Base-by-base conservation (phyloP, 305 asterid genomes). In the Fraxinus greggii region DNA sequence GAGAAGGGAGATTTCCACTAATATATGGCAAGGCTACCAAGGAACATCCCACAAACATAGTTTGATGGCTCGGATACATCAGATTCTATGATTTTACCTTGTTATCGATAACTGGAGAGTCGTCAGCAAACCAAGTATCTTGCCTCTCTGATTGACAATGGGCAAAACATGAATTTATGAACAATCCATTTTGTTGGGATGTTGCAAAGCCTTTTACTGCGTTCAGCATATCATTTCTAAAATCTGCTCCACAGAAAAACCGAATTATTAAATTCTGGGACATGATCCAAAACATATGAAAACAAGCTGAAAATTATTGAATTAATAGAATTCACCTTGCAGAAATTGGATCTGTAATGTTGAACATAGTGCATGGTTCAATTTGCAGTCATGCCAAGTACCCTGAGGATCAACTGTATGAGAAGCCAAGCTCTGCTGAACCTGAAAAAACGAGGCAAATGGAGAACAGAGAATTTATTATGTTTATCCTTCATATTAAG, bases 81-180 rank as follows among this genome's bases (percentile, higher is more conserved):
- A 79, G 17, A 24, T 21, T 0, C 7, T 63, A 35, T 23, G 67
- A 36, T 80, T 76, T 21, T 92, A 92, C 97, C 97, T 91, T 90
- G 87, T 86, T 84, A 81, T 84, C 74, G 33, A 93, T 26, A 32
- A 86, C 75, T 17, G 98, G 98, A 17, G 97, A 92, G 79, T 91
- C 84, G 65, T 86, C 89, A 0, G 97, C 93, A 59, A 90, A 90
- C 98, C 98, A 93, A 0, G 93, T 92, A 63, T 93, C 98, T 87
- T 92, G 95, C 88, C 93, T 91, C 90, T 93, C 97, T 0, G 98
- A 90, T 86, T 92, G 98, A 88, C 98, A 91, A 73, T 93, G 98
- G 40, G 97, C 95, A 15, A 93, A 93, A 77, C 97, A 93, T 32
- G 97, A 92, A 86, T 93, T 93, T 80, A 93, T 73, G 89, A 89